These are phyloP conservation scores for Murraya koenigii DNA, from an alignment of 345 rosid genomes.

Conservation along the genomic window DNA sequence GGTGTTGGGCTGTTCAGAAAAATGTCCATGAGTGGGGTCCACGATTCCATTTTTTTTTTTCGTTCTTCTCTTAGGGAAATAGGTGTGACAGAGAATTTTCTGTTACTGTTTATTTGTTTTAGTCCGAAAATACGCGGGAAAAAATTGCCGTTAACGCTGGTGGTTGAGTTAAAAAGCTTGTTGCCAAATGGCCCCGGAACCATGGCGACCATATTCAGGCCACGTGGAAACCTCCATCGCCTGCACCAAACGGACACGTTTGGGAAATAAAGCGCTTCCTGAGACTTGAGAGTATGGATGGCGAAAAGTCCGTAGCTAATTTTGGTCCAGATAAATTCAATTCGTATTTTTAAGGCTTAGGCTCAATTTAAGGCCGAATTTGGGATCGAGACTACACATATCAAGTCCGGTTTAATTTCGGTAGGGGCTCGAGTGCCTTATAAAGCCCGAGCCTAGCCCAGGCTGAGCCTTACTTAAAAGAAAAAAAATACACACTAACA, in stretches of 20 bases:
- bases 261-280: background rate
- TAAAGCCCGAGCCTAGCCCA: no score
- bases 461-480: no score
- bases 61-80: no score
- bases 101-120: background rate
- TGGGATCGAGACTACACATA: no score
- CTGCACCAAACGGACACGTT: background rate
- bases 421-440: no score
- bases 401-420: no score
- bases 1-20: constrained; percentile 58
- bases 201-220: background rate
- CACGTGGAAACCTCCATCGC: background rate
- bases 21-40: constrained; percentile 63
- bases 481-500: no score
- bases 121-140: constrained; percentile 3
- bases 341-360: no score
- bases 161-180: background rate
- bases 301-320: no score
- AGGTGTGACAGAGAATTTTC: background rate
- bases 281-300: background rate
- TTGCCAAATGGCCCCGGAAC: constrained; percentile 4
- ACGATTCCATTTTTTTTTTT: constrained; percentile 45
- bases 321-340: no score
- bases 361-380: no score
- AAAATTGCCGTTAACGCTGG: background rate